Base-by-base conservation (phyloP, 2,329 filamentous ascomycete genomes). In the Spiromastix sp. region DNA sequence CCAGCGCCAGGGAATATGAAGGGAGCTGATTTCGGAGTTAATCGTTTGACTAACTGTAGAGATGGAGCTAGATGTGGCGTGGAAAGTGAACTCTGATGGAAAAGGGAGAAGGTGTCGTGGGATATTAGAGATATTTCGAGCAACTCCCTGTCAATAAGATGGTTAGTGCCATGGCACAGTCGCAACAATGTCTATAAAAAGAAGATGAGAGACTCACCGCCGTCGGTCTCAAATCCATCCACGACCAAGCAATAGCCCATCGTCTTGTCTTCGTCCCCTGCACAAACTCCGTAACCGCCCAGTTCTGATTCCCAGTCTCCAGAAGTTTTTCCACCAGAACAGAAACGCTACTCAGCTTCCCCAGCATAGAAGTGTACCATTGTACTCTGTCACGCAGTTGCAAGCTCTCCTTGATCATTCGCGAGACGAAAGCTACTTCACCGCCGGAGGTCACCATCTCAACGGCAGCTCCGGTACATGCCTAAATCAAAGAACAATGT, bases 351-450 rank as follows among this genome's bases (percentile, higher is more conserved):
- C 80, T 87, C 19, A 84, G 64, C 49, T 93, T 93, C 0, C 89
- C 87, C 0, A 96, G 66, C 85, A 96, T 93, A 36, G 79, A 78
- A 1, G 81, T 91, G 57, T 91, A 96, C 91, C 91, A 98, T 41
- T 74, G 72, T 0, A 93, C 76, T 7, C 69, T 67, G 0, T 71
- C 64, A 12, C 66, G 62, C 2, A 85, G 61, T 0, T 54, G 40
- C 0, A 81, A 55, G 21, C 79, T 85, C 54, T 93, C 82, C 1
- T 71, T 61, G 4, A 93, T 65, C 43, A 94, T 79, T 4, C 74
- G 70, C 1, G 65, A 61, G 3, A 85, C 77, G 54, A 94, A 93
- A 3, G 71, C 74, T 1, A 83, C 62, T 54, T 94, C 86, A 2
- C 86, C 86, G 2, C 85, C 85, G 0, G 63, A 51, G 2, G 74